Evolutionary conservation across 2,329 filamentous ascomycete genomes (phyloP).

Genomic region (Colletotrichum tropicale): DNA sequence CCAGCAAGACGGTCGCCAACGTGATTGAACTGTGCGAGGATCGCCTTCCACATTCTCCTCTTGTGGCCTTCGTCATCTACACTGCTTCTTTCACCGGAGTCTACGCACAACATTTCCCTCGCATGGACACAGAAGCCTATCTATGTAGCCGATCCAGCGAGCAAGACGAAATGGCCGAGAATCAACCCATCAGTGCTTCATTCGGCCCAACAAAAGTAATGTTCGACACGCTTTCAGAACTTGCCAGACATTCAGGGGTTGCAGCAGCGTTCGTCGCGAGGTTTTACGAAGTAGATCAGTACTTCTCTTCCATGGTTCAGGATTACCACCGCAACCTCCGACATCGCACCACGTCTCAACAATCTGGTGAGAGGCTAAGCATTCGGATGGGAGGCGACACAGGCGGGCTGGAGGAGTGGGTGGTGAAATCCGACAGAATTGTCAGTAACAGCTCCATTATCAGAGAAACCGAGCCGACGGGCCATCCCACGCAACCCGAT

Average conservation of each 20-base stretch:
- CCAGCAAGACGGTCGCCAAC: constrained; percentile 67
- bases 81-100: constrained; percentile 68
- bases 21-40: constrained; percentile 67
- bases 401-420: constrained; percentile 61
- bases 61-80: constrained; percentile 71
- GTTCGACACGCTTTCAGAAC: neutral
- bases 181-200: neutral
- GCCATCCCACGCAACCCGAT: constrained; percentile 28
- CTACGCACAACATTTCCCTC: constrained; percentile 70
- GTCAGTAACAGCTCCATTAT: constrained; percentile 48
- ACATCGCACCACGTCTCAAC: neutral
- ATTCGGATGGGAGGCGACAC: constrained; percentile 46
- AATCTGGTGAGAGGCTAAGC: constrained; percentile 28
- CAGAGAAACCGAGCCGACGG: constrained; percentile 29
- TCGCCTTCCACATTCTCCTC: constrained; percentile 68
- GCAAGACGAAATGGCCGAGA: constrained; percentile 8
- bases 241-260: constrained; percentile 3
- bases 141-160: constrained; percentile 46
- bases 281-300: constrained; percentile 13
- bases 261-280: constrained; percentile 8
- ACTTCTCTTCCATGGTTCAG: neutral
- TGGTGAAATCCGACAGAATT: constrained; percentile 39
- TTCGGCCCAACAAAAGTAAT: neutral
- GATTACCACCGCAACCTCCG: constrained; percentile 7
- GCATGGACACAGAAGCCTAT: constrained; percentile 66